Base-by-base conservation (phyloP, 352 stramenopile genomes). In the Phytophthora capsici region DNA sequence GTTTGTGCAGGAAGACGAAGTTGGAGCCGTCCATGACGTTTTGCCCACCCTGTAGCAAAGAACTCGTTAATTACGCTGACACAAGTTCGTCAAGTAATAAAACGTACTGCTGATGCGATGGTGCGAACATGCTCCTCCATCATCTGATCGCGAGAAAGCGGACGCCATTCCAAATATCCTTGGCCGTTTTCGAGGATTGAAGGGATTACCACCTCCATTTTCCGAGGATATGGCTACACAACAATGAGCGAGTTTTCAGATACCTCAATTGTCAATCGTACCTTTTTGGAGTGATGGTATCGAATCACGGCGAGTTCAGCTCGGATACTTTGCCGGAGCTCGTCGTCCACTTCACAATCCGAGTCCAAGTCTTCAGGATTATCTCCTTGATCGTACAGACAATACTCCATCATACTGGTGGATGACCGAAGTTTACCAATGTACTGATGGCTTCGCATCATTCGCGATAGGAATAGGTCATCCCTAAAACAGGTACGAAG, bases 191-290 rank as follows among this genome's bases (percentile, higher is more conserved):
- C 85, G 19, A 82, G 63, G 38, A 94, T 86, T 12, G 81, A 41
- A 16, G 87, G 87, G 28, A 95, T 88, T 56, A 74, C 78, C n/a
- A 93, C 87, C 58, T 93, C 85, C 85, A 95, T 93, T 71, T 94
- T 95, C 10, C 85, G 64, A 14, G 82, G 66, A 25, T 91, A 90
- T 28, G 77, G 63, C 81, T 91, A 66, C 22, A 14, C 52, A 43
- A 12, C 28, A 41, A 49, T 10, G 8, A 34, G 25, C 26, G n/a
- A 3, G 20, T 38, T 40, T 19, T 30, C 26, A n/a, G 2, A 3
- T 45, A 13, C 10, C 16, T 20, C 8, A 43, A 23, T 4, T 38
- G 13, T n/a, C 10, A 22, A 1, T 19, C 60, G 3, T 32, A 89
- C 78, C 82, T 93, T 93, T 37, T 92, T 91, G 6, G 75, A 68